phyloP scores from a whole-genome alignment of 2,329 filamentous ascomycete species.

The Cladosporium colombiae region DNA sequence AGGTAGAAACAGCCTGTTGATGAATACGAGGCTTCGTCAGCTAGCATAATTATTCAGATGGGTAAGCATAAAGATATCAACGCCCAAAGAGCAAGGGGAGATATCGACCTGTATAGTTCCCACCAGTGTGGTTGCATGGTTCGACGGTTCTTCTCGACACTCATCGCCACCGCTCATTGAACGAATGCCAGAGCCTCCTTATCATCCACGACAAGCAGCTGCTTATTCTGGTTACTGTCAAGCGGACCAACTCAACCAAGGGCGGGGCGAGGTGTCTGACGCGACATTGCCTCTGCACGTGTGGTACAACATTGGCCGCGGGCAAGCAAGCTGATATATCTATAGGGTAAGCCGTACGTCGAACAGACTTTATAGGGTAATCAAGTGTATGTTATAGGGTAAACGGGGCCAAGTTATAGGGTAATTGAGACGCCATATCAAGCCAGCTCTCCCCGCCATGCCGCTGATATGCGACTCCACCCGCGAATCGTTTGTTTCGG shows the following conservation, averaged over 20 bases:
- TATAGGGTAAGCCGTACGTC: constrained; percentile 14
- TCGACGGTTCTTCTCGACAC: background rate
- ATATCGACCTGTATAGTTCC: background rate
- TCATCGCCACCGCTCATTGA: background rate
- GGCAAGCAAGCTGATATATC: background rate
- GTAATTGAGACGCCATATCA: constrained; percentile 7
- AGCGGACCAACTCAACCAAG: background rate
- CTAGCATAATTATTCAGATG: background rate
- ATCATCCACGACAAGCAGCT: background rate
- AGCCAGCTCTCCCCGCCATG: background rate
- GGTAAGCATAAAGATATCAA: background rate
- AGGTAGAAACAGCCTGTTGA: background rate
- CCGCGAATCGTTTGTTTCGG: constrained; percentile 5
- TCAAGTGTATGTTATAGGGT: background rate
- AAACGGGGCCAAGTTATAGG: constrained; percentile 15
- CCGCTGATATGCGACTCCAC: constrained; percentile 14
- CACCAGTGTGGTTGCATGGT: background rate
- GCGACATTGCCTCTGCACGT: background rate
- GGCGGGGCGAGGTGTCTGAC: background rate
- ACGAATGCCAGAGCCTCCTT: background rate
- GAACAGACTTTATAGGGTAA: constrained; percentile 6
- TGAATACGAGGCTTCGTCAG: background rate
- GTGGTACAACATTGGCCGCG: background rate
- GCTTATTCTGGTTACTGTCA: background rate
- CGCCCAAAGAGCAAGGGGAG: background rate